These are phyloP conservation scores for Gossypioides kirkii DNA, from an alignment of 345 rosid species.

Conservation along the genomic window DNA sequence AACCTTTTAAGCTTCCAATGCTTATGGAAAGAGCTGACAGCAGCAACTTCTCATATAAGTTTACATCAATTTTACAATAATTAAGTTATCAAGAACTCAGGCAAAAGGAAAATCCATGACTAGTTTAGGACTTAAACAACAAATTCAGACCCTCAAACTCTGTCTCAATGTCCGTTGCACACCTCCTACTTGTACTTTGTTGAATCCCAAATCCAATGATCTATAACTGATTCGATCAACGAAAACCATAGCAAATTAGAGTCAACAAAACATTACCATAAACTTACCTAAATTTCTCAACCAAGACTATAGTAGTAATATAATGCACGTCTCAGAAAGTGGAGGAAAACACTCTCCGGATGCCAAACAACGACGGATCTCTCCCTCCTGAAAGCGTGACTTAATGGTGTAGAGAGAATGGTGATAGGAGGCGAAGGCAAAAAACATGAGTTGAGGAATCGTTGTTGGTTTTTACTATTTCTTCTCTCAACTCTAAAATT, in stretches of 20 bases:
- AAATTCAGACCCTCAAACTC: conserved; percentile 4
- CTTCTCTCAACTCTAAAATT: neutral
- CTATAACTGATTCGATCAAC: neutral
- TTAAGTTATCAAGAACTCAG: conserved; percentile 10
- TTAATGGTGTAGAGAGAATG: neutral
- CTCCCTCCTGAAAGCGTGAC: neutral
- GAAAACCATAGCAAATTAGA: neutral
- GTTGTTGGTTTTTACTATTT: neutral
- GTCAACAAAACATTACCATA: neutral
- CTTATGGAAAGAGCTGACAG: neutral
- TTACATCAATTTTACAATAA: conserved; percentile 22
- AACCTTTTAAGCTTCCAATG: neutral
- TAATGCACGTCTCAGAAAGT: neutral
- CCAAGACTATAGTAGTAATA: too few relatives aligned
- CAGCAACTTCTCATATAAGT: conserved; percentile 9
- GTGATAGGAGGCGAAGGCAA: neutral
- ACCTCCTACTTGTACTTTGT: neutral
- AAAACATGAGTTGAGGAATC: neutral
- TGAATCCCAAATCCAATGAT: neutral
- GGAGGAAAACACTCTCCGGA: neutral
- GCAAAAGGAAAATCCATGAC: conserved; percentile 1
- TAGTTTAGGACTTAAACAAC: neutral
- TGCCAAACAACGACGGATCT: neutral
- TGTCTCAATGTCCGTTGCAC: neutral
- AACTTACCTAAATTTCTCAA: neutral